Evolutionary conservation across 1,284 basidiomycete genomes (phyloP).

Genomic region (Xanthoconium separans): DNA sequence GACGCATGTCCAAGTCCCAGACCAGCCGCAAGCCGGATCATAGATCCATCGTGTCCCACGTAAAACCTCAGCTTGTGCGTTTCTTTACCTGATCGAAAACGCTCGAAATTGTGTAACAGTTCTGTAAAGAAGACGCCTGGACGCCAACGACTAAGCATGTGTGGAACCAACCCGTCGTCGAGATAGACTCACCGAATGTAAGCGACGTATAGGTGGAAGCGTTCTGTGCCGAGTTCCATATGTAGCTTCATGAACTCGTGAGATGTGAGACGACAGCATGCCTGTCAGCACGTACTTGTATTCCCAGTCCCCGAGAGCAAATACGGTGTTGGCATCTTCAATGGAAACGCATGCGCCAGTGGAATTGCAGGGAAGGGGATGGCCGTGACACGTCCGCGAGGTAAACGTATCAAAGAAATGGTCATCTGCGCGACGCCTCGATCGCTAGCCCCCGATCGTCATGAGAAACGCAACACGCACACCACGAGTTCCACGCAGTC

Average conservation of each 20-base stretch:
- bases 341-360: slow-evolving; percentile 44
- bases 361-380: slow-evolving; percentile 48
- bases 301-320: slow-evolving; percentile 45
- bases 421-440: slow-evolving; percentile 32
- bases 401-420: slow-evolving; percentile 51
- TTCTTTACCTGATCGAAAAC: slow-evolving; percentile 32
- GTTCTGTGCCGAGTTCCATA: slow-evolving; percentile 46
- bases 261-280: neutral
- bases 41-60: slow-evolving; percentile 52
- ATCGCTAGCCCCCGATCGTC: neutral
- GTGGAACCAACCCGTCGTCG: neutral
- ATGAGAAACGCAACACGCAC: slow-evolving; percentile 22
- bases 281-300: slow-evolving; percentile 41
- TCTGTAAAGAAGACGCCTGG: slow-evolving; percentile 40
- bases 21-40: slow-evolving; percentile 48
- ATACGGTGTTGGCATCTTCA: slow-evolving; percentile 44
- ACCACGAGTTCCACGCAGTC: slow-evolving; percentile 49
- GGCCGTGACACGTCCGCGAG: slow-evolving; percentile 48
- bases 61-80: slow-evolving; percentile 42
- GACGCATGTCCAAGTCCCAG: slow-evolving; percentile 41
- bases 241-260: slow-evolving; percentile 39
- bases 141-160: neutral
- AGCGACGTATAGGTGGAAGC: slow-evolving; percentile 46
- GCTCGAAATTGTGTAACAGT: slow-evolving; percentile 33
- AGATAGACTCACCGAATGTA: slow-evolving; percentile 40